phyloP scores from a whole-genome alignment of 2,329 filamentous ascomycete species.

The Trichophyton mentagrophytes region DNA sequence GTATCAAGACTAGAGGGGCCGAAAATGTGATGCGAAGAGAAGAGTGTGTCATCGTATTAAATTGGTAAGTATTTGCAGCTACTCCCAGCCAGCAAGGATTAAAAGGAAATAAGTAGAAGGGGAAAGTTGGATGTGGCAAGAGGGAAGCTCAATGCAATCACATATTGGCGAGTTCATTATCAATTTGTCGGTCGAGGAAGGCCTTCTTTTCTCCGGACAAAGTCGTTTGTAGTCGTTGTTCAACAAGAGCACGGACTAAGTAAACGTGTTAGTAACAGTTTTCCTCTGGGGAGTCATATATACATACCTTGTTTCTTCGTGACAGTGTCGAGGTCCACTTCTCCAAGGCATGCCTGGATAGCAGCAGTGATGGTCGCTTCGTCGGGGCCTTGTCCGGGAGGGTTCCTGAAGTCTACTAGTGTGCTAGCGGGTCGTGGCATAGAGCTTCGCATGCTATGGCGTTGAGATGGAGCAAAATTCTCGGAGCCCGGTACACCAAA shows the following conservation, averaged over 20 bases:
- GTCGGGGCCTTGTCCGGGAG: constrained; percentile 50
- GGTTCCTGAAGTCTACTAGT: constrained; percentile 46
- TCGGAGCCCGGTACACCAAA: constrained; percentile 34
- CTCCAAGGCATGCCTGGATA: constrained; percentile 66
- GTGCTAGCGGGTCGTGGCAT: constrained; percentile 44
- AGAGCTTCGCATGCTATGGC: constrained; percentile 35
- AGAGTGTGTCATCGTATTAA: neutral
- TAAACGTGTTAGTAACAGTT: neutral
- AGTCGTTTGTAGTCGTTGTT: constrained; percentile 85
- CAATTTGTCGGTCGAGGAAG: constrained; percentile 88
- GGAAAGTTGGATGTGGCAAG: neutral
- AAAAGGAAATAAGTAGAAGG: neutral
- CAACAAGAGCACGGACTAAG: constrained; percentile 65
- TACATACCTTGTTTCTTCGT: constrained; percentile 80
- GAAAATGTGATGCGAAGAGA: neutral
- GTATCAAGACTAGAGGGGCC: neutral
- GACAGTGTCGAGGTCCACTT: constrained; percentile 90
- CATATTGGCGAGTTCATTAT: constrained; percentile 88
- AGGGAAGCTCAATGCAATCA: constrained; percentile 30
- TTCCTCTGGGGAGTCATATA: neutral
- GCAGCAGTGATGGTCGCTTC: constrained; percentile 72
- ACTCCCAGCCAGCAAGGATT: neutral
- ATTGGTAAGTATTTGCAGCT: neutral
- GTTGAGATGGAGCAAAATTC: constrained; percentile 24
- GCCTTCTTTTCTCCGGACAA: constrained; percentile 70